Base-by-base conservation (phyloP, 169 alveolate species). In the Eimeria falciformis region DNA sequence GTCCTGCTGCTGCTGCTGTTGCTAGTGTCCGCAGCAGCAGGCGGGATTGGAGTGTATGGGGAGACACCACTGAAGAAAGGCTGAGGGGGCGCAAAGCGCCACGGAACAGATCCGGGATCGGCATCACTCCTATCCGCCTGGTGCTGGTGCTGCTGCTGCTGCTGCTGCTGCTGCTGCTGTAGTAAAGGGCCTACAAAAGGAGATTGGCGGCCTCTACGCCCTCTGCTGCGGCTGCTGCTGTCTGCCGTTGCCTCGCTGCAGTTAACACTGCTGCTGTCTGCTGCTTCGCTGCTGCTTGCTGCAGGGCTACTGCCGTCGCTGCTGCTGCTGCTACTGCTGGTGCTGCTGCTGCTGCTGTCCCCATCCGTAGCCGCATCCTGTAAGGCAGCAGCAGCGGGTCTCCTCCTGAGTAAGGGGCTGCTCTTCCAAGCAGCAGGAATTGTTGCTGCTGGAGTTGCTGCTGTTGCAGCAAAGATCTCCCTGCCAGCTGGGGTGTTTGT, bases 281-380 rank as follows among this genome's bases (percentile, higher is more conserved):
- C 21, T 23, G 27, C 21, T 23, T 6, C 75, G 75, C 79, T 27
- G 79, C 6, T 5, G 46, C 6, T n/a, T n/a, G n/a, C n/a, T n/a
- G n/a, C n/a, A n/a, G n/a, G n/a, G n/a, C n/a, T 23, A 12, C 75
- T 18, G 79, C 3, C 18, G 46, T 21, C 45, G 33, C 3, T 68
- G 46, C 12, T 29, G 79, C 37, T 4, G 75, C 62, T 50, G 17
- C 17, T 50, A 50, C 25, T 58, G 69, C 69, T 58, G 69, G 37
- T 58, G 69, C 11, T 23, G 77, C 77, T 66, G 77, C 77, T 66
- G 77, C 40, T 66, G 77, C 77, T 66, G 77, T 45, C 18, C 58
- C 18, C 50, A 29, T 33, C 53, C 18, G 83, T 2, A 2, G 83
- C 53, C 27, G 23, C 23, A 17, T 43, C 33, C 7, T 33, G 83